Evolutionary conservation across 202 grass and related monocot genomes (phyloP).

Genomic region (Schoenoplectus tabernaemontani): DNA sequence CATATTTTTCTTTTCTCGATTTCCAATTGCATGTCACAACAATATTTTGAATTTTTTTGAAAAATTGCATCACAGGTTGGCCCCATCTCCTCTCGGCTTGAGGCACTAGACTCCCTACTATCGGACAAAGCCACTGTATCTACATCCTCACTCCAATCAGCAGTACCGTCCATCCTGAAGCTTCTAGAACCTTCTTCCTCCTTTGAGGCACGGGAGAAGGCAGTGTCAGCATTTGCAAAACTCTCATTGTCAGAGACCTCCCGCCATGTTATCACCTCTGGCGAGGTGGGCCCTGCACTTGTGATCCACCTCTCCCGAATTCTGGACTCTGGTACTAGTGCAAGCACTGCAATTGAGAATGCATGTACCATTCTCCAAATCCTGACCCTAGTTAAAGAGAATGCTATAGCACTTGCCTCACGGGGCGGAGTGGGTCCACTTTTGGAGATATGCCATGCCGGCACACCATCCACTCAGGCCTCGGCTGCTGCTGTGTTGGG

Average conservation of each 20-base stretch:
- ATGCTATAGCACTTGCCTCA: slow-evolving; percentile 30
- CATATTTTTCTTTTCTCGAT: not conserved
- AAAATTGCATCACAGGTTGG: slow-evolving; percentile 20
- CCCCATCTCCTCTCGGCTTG: slow-evolving; percentile 30
- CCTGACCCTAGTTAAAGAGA: slow-evolving; percentile 48
- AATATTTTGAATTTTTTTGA: not conserved
- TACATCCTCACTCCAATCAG: slow-evolving; percentile 21
- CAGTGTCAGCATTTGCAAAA: slow-evolving; percentile 34
- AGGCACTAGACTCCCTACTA: slow-evolving; percentile 36
- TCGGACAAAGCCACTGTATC: not conserved
- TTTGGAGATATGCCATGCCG: slow-evolving; percentile 42
- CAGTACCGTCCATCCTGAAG: slow-evolving; percentile 30
- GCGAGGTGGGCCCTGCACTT: slow-evolving; percentile 15
- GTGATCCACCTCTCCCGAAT: slow-evolving; percentile 59
- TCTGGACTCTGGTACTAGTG: slow-evolving; percentile 36
- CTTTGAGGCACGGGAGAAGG: slow-evolving; percentile 38
- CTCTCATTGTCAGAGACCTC: slow-evolving; percentile 30
- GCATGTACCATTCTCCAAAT: slow-evolving; percentile 46
- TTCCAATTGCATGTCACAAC: not conserved
- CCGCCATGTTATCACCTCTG: slow-evolving; percentile 9
- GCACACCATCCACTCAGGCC: slow-evolving; percentile 60
- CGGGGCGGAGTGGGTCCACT: slow-evolving; percentile 70
- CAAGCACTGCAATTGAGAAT: slow-evolving; percentile 21
- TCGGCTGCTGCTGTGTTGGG: slow-evolving; percentile 53
- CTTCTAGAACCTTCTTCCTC: slow-evolving; percentile 49